Conservation (phyloP, 2,329 filamentous ascomycete genomes). For the Rutstroemia sp. region DNA sequence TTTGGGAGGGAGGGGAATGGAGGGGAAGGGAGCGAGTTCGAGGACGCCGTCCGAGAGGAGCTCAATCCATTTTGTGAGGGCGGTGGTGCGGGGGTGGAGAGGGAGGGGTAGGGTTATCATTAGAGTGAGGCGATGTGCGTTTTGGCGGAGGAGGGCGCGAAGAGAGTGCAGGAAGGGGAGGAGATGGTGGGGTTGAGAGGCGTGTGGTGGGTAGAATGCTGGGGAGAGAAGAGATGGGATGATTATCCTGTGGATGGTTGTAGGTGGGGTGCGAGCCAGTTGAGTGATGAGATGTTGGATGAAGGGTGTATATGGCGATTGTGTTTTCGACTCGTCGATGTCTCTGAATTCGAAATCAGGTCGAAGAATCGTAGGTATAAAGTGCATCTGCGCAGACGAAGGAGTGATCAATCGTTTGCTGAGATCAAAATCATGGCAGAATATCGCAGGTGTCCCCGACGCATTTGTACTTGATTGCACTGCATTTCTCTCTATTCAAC, state of each 20-base stretch:
- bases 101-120: constrained; percentile 73
- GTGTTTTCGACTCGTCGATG: constrained; percentile 25
- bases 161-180: constrained; percentile 77
- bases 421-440: constrained; percentile 69
- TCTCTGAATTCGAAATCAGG: constrained; percentile 24
- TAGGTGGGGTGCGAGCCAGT: constrained; percentile 46
- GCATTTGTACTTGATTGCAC: constrained; percentile 11
- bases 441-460: constrained; percentile 31
- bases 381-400: constrained; percentile 42
- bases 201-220: constrained; percentile 66
- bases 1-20: constrained; percentile 35
- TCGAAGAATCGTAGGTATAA: constrained; percentile 37
- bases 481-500: constrained; percentile 18
- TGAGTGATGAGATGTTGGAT: constrained; percentile 49
- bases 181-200: constrained; percentile 63
- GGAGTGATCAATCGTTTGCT: constrained; percentile 56
- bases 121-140: constrained; percentile 58
- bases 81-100: constrained; percentile 68
- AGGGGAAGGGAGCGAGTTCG: constrained; percentile 70
- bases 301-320: constrained; percentile 56
- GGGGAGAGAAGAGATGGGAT: constrained; percentile 83
- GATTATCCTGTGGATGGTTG: constrained; percentile 70
- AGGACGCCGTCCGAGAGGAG: constrained; percentile 77
- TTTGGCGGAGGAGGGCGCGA: constrained; percentile 63
- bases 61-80: constrained; percentile 80